These are phyloP conservation scores for Talaromyces rugulosus DNA, from an alignment of 2,329 filamentous ascomycete genomes.

Conservation along the genomic window DNA sequence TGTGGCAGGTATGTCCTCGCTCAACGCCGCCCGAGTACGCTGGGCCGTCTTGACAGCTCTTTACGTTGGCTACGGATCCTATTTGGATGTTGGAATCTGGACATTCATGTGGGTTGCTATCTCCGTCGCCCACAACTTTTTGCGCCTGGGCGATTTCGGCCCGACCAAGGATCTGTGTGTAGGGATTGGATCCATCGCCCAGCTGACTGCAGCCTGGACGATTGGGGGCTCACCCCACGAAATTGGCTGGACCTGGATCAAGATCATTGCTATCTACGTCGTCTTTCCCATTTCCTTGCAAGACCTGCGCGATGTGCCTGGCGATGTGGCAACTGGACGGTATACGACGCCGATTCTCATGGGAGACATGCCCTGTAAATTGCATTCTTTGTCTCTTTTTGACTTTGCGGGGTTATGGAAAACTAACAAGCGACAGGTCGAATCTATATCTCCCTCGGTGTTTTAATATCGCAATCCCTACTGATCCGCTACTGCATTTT, in stretches of 20 bases:
- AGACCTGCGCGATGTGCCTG: conserved; percentile 11
- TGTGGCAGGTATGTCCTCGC: conserved; percentile 2
- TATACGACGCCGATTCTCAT: conserved; percentile 9
- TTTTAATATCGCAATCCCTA: conserved; percentile 9
- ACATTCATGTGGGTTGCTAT: conserved; percentile 11
- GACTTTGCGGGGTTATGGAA: background rate
- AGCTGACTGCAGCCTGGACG: conserved; percentile 11
- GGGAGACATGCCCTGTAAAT: conserved; percentile 12
- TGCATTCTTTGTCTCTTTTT: background rate
- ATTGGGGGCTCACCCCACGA: conserved; percentile 9
- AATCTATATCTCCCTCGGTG: conserved; percentile 11
- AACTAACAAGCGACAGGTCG: background rate
- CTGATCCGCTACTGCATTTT: conserved; percentile 11
- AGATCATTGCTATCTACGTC: conserved; percentile 10
- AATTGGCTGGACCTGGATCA: conserved; percentile 13
- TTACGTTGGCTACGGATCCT: conserved; percentile 7
- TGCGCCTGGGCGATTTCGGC: conserved; percentile 11
- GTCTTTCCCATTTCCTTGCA: conserved; percentile 10
- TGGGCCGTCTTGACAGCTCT: conserved; percentile 8
- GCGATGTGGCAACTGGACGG: conserved; percentile 9
- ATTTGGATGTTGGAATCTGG: conserved; percentile 10
- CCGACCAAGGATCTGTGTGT: conserved; percentile 13
- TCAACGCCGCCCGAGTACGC: conserved; percentile 9
- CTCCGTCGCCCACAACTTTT: conserved; percentile 9
- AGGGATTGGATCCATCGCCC: conserved; percentile 8